phyloP scores from a whole-genome alignment of 768 basidiomycete genomes.

The Kwoniella bestiolae region DNA sequence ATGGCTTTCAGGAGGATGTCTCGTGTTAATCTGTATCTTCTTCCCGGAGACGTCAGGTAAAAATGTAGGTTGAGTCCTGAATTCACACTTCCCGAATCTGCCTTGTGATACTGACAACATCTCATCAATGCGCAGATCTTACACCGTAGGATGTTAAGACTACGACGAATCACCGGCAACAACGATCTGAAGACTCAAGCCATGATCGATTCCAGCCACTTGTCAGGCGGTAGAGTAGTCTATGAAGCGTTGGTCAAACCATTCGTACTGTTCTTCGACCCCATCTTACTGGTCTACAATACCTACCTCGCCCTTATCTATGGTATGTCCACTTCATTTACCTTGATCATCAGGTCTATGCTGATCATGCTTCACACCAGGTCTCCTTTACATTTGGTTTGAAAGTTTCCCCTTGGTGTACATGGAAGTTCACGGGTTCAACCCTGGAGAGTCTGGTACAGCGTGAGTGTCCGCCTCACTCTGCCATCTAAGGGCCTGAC shows the following conservation, averaged over 20 bases:
- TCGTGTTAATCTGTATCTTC: constrained; percentile 15
- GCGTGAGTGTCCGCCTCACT: constrained; percentile 9
- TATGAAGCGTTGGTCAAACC: constrained; percentile 35
- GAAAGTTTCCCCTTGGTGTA: constrained; percentile 19
- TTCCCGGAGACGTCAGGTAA: constrained; percentile 21
- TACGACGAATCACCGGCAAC: constrained; percentile 43
- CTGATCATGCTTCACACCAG: not conserved
- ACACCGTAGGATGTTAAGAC: constrained; percentile 30
- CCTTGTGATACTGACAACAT: constrained; percentile 8
- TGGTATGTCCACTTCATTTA: constrained; percentile 11
- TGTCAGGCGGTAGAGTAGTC: not conserved
- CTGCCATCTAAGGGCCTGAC: not conserved
- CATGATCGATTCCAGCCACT: constrained; percentile 38
- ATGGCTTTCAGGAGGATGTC: constrained; percentile 19
- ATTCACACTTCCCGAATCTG: constrained; percentile 11
- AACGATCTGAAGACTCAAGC: constrained; percentile 35
- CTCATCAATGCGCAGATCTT: constrained; percentile 6
- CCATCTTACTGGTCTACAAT: constrained; percentile 50
- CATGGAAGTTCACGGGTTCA: constrained; percentile 19
- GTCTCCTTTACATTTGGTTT: constrained; percentile 23
- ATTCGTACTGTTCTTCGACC: constrained; percentile 51
- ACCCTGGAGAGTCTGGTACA: constrained; percentile 16
- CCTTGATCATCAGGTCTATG: not conserved
- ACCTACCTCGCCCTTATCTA: constrained; percentile 49
- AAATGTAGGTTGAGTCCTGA: constrained; percentile 7